Conservation (phyloP, 2,329 filamentous ascomycete genomes). For the Anthostomella pinea region DNA sequence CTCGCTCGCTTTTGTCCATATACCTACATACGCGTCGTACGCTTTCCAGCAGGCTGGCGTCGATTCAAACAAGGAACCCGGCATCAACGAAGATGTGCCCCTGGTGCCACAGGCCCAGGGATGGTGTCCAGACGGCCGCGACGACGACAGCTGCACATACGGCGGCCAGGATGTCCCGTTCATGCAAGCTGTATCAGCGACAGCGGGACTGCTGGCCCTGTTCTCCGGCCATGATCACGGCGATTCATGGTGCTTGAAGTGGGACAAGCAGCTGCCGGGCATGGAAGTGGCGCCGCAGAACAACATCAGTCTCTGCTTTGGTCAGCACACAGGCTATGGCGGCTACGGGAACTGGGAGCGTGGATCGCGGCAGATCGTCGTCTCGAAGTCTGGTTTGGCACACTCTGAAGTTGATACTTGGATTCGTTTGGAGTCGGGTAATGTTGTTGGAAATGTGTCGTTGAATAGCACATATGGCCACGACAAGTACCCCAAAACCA, state of each 20-base stretch:
- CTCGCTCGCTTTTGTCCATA: conserved; percentile 48
- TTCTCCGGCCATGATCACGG: conserved; percentile 68
- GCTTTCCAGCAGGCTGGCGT: conserved; percentile 39
- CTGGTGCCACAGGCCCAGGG: conserved; percentile 42
- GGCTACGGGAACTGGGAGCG: conserved; percentile 65
- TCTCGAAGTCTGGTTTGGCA: conserved; percentile 42
- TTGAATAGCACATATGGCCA: conserved; percentile 59
- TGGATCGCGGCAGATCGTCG: conserved; percentile 54
- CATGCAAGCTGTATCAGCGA: conserved; percentile 58
- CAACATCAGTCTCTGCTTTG: conserved; percentile 50
- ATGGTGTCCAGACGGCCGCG: conserved; percentile 40
- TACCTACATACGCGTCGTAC: conserved; percentile 43
- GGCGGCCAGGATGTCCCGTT: conserved; percentile 57
- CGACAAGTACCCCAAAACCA: conserved; percentile 50
- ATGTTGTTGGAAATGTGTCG: conserved; percentile 47
- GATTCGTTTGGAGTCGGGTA: conserved; percentile 58
- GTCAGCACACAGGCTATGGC: conserved; percentile 67
- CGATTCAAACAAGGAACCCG: conserved; percentile 38
- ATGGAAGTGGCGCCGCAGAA: conserved; percentile 35
- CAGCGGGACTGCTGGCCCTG: conserved; percentile 52
- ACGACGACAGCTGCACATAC: conserved; percentile 38
- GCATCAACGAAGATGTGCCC: conserved; percentile 44
- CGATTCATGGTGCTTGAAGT: conserved; percentile 55
- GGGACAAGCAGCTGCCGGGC: conserved; percentile 33
- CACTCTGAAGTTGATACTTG: conserved; percentile 52